Base-by-base conservation (phyloP, 1,284 basidiomycete genomes). In the Athelia psychrophila region DNA sequence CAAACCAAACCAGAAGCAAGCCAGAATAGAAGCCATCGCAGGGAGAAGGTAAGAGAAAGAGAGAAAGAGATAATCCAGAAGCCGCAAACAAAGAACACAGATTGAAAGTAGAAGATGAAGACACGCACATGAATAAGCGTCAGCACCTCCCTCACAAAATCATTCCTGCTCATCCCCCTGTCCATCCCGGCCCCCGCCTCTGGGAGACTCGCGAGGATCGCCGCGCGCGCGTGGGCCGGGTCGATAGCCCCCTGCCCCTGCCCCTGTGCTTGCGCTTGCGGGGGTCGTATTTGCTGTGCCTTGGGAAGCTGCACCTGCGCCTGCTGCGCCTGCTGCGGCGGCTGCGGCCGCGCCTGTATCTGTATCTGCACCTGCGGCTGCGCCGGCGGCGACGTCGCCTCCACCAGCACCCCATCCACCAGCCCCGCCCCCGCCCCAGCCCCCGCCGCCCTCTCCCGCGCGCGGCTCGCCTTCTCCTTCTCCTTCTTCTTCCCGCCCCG, bases 111-210 rank as follows among this genome's bases (percentile, higher is more conserved):
- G 40, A n/a, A 30, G 52, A 44, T 27, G 18, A 36, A 20, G 36
- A 3, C 2, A 77, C 84, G 63, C 52, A 91, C 87, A 65, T 88
- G 83, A 52, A 91, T 79, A 59, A 91, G 71, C 23, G 77, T 80
- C 60, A 88, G 66, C 50, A 91, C 69, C 63, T 88, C 82, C 50
- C 74, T 71, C 30, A 89, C 76, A 64, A 91, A 91, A 44, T 82
- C 81, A 49, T 81, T 84, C 62, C 76, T 76, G 50, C 76, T 75
- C 55, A 81, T 56, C 44, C 61, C 62, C 47, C 56, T 15, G 27
- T 5, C 27, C 5, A 13, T 30, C 6, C 5, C 27, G 27, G 27
- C 27, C n/a, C n/a, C n/a, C 48, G 62, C 61, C 3, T 49, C 53
- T 2, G 56, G 47, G 22, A 72, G 53, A 25, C 64, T 56, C 23